Evolutionary conservation across 257 asterid genomes (phyloP).

Genomic region (Parsonsia alboflavescens): DNA sequence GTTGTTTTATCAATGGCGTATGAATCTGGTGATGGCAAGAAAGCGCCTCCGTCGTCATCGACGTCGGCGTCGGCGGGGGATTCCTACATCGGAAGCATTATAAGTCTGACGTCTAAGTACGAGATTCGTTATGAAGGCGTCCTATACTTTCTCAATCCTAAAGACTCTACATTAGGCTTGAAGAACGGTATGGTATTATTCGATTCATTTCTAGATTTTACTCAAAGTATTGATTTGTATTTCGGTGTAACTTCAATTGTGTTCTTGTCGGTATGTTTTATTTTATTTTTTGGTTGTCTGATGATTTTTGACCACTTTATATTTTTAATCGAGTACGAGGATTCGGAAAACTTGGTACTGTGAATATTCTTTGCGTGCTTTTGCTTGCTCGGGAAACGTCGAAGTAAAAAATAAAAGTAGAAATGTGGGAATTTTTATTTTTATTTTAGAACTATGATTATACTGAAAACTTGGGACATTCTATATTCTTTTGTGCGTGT

Average conservation of each 20-base stretch:
- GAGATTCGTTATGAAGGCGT: slow-evolving; percentile 85
- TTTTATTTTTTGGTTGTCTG: neutral
- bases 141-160: slow-evolving; percentile 53
- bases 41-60: slow-evolving; percentile 28
- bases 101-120: slow-evolving; percentile 62
- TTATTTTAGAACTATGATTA: no score
- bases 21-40: slow-evolving; percentile 33
- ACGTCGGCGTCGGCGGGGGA: slow-evolving; percentile 49
- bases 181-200: slow-evolving; percentile 43
- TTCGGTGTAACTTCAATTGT: neutral
- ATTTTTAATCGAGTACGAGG: neutral
- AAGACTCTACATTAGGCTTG: slow-evolving; percentile 67
- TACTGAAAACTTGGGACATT: no score
- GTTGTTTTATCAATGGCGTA: slow-evolving; percentile 28
- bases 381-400: neutral
- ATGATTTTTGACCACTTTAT: neutral
- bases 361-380: slow-evolving; percentile 1
- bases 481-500: no score
- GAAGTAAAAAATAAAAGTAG: neutral
- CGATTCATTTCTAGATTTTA: neutral
- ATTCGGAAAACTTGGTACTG: neutral
- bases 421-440: neutral
- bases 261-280: neutral
- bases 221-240: neutral
- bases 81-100: slow-evolving; percentile 68